Evolutionary conservation across 768 basidiomycete species (phyloP), one percentile per base, ranked within the genome.

Genomic region (Multifurca ochricompacta): DNA sequence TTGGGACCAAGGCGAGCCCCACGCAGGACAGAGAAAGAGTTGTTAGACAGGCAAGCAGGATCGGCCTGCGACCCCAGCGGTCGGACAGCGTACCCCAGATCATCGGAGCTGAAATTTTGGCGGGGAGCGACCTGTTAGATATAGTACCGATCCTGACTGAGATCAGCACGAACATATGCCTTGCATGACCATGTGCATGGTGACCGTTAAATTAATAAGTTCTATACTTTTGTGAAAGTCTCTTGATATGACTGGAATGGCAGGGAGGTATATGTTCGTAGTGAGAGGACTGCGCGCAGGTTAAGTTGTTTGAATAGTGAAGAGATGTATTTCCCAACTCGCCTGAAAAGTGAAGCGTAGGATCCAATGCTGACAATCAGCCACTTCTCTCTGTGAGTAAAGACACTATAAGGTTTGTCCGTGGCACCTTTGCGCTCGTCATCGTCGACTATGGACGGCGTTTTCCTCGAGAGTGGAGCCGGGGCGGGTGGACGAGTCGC

Each of bases 131-230:
- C 3, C n/a, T 21, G 45, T 48, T 18, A 48, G 37, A 40, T 21
- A 31, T 23, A 21, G 30, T 6, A 21, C 6, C 7, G 28, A 34
- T 18, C n/a, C n/a, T 21, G 19, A 13, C 18, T 21, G 16, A 19
- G 23, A 21, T n/a, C 11, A 9, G 6, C 11, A 64, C 77, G 31
- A 56, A 83, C 83, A 75, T 39, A 83, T 62, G 8, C 79, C 83
- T 66, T 85, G 83, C 44, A 85, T 70, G 19, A 85, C 68, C 71
- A 91, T 81, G 65, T 88, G 87, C 62, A 86, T 76, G 0, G 86
- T 88, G 9, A 91, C 83, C 7, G 88, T 87, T 37, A 92, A 65
- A 64, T 90, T 91, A 36, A 91, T 89, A 9, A 82, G 71, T 61
- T 88, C 85, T 8, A 75, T 75, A 0, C 82, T 79, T 52, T 80